These are phyloP conservation scores for Syzygium aqueum DNA, from an alignment of 345 rosid genomes.

Conservation along the genomic window DNA sequence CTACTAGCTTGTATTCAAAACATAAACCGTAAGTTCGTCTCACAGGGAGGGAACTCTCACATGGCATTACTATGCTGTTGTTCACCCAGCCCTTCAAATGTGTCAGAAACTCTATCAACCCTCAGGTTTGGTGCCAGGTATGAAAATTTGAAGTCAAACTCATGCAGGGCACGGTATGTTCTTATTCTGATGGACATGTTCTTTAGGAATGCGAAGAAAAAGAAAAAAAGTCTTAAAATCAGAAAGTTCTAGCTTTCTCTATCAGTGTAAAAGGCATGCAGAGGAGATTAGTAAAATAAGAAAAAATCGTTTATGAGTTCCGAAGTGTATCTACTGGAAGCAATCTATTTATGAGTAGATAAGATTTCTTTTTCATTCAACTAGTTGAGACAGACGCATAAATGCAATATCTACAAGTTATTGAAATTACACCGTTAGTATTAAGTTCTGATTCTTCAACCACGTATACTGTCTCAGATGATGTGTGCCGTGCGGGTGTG, in stretches of 20 bases:
- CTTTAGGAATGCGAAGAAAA: neutral
- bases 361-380: neutral
- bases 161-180: neutral
- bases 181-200: neutral
- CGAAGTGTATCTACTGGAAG: neutral
- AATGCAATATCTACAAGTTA: neutral
- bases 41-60: slow-evolving; percentile 77
- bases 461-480: neutral
- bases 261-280: neutral
- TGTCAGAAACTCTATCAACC: slow-evolving; percentile 75
- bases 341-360: neutral
- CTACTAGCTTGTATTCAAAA: neutral
- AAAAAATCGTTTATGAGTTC: neutral
- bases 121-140: slow-evolving; percentile 91
- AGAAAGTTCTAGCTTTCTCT: no score
- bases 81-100: slow-evolving; percentile 79
- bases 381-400: neutral
- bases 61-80: slow-evolving; percentile 85
- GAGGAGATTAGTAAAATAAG: neutral
- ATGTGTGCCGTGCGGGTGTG: neutral
- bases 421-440: neutral
- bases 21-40: neutral
- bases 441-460: neutral
- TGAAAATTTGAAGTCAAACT: slow-evolving; percentile 1
- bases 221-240: neutral